Evolutionary conservation across 208 protist genomes (phyloP), one percentile per base, ranked within the genome.

Genomic region (Leishmania guyanensis): DNA sequence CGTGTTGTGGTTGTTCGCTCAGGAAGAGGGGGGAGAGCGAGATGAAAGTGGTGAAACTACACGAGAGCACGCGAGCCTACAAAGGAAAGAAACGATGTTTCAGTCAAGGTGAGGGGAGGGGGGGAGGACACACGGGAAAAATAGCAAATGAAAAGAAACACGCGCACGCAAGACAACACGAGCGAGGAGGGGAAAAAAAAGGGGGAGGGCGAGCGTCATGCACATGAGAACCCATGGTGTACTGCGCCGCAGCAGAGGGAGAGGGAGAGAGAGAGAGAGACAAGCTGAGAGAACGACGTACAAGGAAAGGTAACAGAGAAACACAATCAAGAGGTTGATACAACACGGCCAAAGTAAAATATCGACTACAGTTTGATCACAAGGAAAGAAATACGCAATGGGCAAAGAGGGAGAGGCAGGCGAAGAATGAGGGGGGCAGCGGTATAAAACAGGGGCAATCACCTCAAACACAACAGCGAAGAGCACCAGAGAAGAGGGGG

Each of bases 401-500:
- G 26, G 51, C 43, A 64, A 64, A 64, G 26, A 64, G 33, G 62
- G 29, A 77, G n/a, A 77, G 62, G 5, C 20, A 20, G 22, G 48
- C 20, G n/a, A 16, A 39, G 46, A 39, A 75, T 14, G 14, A 26
- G 58, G 26, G 17, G 26, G 22, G 58, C 17, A 65, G 58, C 22
- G 26, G 17, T 17, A 65, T 33, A 22, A 64, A 29, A 22, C 17
- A 26, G 58, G 6, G 6, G 26, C 1, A 2, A 46, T 46, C 1
- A 46, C 43, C 43, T 46, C 43, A 65, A 65, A 26, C 6, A 36
- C 0, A 58, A 4, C 12, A 43, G 33, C 16, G 75, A 68, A 78
- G 29, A 78, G 54, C 12, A 60, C 20, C 1, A 78, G 58, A 78
- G 50, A 71, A 78, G 58, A 78, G 39, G 56, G 54, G 58, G 4